phyloP scores from a whole-genome alignment of 441 rosid genomes.

The Arabidopsis hybrid region DNA sequence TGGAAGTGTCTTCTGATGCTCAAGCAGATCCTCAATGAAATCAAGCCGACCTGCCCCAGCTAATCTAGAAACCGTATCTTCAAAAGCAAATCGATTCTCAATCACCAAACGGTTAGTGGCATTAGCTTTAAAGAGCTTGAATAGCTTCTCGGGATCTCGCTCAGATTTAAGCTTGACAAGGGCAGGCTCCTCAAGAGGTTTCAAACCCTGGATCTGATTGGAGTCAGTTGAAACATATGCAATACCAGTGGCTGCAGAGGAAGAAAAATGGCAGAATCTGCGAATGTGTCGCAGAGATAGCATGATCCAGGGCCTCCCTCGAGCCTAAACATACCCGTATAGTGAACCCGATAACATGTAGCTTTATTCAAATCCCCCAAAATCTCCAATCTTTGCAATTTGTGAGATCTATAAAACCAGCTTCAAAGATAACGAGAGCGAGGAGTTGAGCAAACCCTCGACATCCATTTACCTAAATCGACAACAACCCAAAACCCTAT shows the following conservation, averaged over 20 bases:
- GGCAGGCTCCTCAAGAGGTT: slow-evolving; percentile 63
- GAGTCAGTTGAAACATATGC: slow-evolving; percentile 37
- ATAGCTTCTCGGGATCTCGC: slow-evolving; percentile 78
- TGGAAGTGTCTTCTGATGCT: slow-evolving; percentile 80
- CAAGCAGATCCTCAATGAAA: slow-evolving; percentile 75
- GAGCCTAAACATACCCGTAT: slow-evolving; percentile 58
- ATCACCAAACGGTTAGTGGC: slow-evolving; percentile 67
- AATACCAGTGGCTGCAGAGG: slow-evolving; percentile 38
- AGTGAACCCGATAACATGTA: slow-evolving; percentile 25
- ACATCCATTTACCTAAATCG: slow-evolving; percentile 32
- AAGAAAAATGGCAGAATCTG: slow-evolving; percentile 60
- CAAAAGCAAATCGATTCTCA: slow-evolving; percentile 76
- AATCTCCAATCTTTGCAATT: slow-evolving; percentile 31
- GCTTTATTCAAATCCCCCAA: not conserved
- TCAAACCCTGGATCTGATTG: slow-evolving; percentile 31
- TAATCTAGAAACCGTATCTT: slow-evolving; percentile 73
- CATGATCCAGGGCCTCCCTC: slow-evolving; percentile 60
- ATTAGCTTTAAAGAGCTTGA: slow-evolving; percentile 69
- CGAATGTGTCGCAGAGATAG: slow-evolving; percentile 65
- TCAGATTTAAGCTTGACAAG: slow-evolving; percentile 77
- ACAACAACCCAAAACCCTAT: slow-evolving; percentile 30
- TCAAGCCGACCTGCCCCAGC: slow-evolving; percentile 73
- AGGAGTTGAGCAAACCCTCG: slow-evolving; percentile 19
- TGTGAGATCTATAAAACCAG: slow-evolving; percentile 10
- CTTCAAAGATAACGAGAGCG: not conserved